Evolutionary conservation across 2,329 filamentous ascomycete species (phyloP).

Genomic region (Fusarium euwallaceae): DNA sequence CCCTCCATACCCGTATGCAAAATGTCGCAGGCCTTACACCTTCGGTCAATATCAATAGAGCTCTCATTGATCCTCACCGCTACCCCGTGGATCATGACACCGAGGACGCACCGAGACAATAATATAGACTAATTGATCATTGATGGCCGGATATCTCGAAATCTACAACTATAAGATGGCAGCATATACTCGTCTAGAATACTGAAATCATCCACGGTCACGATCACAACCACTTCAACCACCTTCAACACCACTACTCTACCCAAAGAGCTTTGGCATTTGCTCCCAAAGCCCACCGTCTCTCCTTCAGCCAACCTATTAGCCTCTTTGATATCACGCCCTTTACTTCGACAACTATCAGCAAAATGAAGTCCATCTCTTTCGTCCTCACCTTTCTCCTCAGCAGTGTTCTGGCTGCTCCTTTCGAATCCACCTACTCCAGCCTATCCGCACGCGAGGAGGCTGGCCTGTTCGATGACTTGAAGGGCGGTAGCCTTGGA

Average conservation of each 20-base stretch:
- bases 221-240: slow-evolving; percentile 1
- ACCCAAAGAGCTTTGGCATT: not conserved
- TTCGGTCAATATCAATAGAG: not conserved
- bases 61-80: not conserved
- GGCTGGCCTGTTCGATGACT: slow-evolving; percentile 3
- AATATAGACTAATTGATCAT: not conserved
- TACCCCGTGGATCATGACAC: slow-evolving; percentile 1
- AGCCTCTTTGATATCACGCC: not conserved
- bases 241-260: not conserved
- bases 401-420: slow-evolving; percentile 19
- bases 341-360: not conserved
- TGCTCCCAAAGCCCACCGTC: not conserved
- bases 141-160: not conserved
- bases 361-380: slow-evolving; percentile 32
- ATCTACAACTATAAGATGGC: slow-evolving; percentile 26
- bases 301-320: not conserved
- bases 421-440: slow-evolving; percentile 14
- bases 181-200: not conserved
- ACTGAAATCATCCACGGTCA: not conserved
- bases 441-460: slow-evolving; percentile 22
- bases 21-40: not conserved
- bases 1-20: not conserved
- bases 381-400: slow-evolving; percentile 17
- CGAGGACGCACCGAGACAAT: slow-evolving; percentile 32
- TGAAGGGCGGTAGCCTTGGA: slow-evolving; percentile 8